Conservation (phyloP, 805 yeast species). For the Saturnispora diversa region DNA sequence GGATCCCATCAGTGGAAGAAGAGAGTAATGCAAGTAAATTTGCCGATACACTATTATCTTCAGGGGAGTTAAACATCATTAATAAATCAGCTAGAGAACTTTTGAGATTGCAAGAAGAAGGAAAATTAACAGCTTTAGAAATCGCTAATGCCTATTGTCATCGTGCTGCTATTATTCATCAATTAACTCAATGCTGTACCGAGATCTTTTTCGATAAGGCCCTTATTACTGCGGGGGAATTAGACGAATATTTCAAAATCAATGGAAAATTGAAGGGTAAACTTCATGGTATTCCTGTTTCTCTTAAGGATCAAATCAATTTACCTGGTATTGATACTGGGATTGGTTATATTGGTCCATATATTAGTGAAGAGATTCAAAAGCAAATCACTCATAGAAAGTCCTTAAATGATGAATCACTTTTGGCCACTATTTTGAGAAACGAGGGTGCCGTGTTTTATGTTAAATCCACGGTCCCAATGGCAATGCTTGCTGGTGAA, state of each 20-base stretch:
- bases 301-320: conserved; percentile 38
- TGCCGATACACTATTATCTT: conserved; percentile 21
- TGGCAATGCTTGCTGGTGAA: conserved; percentile 36
- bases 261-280: conserved; percentile 34
- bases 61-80: conserved; percentile 20
- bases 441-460: conserved; percentile 36
- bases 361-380: conserved; percentile 23
- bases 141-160: conserved; percentile 36
- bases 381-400: conserved; percentile 19
- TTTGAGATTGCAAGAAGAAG: conserved; percentile 23
- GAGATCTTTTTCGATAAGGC: conserved; percentile 38
- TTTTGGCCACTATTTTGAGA: conserved; percentile 28
- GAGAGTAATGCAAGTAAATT: conserved; percentile 21
- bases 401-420: conserved; percentile 26
- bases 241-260: conserved; percentile 31
- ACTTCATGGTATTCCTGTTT: conserved; percentile 39
- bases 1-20: conserved; percentile 26
- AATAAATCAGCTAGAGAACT: conserved; percentile 22
- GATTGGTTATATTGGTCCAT: conserved; percentile 31
- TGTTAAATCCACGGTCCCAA: conserved; percentile 38
- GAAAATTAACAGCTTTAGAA: conserved; percentile 29
- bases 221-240: conserved; percentile 30
- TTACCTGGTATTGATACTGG: conserved; percentile 34
- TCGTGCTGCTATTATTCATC: conserved; percentile 36
- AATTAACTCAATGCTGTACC: conserved; percentile 35